Conservation (phyloP, 2,329 filamentous ascomycete species). For the Talaromyces sp. region DNA sequence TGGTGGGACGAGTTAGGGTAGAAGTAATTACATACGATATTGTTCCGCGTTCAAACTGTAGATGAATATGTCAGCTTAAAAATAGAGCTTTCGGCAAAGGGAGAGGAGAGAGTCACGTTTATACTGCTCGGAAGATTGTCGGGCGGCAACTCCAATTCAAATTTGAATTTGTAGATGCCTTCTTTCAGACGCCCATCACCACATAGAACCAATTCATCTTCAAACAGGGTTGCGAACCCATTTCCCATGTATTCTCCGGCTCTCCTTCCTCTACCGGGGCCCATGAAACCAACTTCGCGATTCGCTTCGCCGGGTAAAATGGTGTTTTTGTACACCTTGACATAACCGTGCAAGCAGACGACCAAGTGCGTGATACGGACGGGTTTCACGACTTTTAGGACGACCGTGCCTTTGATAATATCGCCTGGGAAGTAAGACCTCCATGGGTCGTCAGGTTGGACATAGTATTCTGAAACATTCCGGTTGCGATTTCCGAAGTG, state of each 20-base stretch:
- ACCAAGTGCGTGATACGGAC: slow-evolving; percentile 60
- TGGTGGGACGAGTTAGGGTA: slow-evolving; percentile 81
- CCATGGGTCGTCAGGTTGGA: slow-evolving; percentile 59
- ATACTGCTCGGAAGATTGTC: slow-evolving; percentile 74
- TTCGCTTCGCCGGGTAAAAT: slow-evolving; percentile 51
- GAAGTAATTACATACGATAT: slow-evolving; percentile 88
- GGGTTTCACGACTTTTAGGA: slow-evolving; percentile 56
- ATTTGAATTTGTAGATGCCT: slow-evolving; percentile 62
- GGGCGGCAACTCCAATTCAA: slow-evolving; percentile 57
- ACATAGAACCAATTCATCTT: slow-evolving; percentile 60
- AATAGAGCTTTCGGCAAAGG: not conserved
- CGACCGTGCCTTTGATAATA: slow-evolving; percentile 55
- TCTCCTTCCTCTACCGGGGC: slow-evolving; percentile 50
- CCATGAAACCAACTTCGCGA: slow-evolving; percentile 46
- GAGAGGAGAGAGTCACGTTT: slow-evolving; percentile 61
- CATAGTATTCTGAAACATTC: slow-evolving; percentile 56
- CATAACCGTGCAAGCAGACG: slow-evolving; percentile 59
- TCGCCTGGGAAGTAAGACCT: slow-evolving; percentile 59
- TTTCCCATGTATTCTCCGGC: slow-evolving; percentile 56
- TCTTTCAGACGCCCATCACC: slow-evolving; percentile 59
- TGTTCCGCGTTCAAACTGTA: slow-evolving; percentile 87
- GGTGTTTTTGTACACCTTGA: slow-evolving; percentile 61
- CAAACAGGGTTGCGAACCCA: slow-evolving; percentile 60
- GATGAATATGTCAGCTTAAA: slow-evolving; percentile 7
- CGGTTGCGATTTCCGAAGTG: slow-evolving; percentile 51